These are phyloP conservation scores for Collybia nuda DNA, from an alignment of 768 basidiomycete genomes.

Conservation along the genomic window DNA sequence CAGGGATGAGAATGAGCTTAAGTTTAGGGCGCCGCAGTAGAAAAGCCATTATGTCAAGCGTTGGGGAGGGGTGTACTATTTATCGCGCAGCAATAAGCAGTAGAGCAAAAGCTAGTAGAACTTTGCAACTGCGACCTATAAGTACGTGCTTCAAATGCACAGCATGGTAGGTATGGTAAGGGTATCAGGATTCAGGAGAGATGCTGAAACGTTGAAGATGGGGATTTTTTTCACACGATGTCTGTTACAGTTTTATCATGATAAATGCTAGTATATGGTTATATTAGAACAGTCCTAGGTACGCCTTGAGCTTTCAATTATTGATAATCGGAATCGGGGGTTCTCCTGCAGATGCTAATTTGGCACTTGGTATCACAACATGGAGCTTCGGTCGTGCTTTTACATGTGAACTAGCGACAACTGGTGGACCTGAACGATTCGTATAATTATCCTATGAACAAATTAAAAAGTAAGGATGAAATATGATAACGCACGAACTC, in stretches of 20 bases:
- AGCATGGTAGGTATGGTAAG: too few relatives aligned
- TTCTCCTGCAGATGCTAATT: too few relatives aligned
- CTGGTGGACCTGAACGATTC: too few relatives aligned
- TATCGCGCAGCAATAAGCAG: slow-evolving; percentile 21
- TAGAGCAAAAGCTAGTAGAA: slow-evolving; percentile 15
- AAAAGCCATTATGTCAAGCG: slow-evolving; percentile 13
- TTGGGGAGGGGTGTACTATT: slow-evolving; percentile 4
- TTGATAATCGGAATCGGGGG: too few relatives aligned
- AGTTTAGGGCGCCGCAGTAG: slow-evolving; percentile 26
- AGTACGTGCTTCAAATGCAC: neutral
- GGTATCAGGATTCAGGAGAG: too few relatives aligned
- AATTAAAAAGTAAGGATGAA: neutral
- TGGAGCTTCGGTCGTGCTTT: slow-evolving; percentile 1
- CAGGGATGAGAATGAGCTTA: slow-evolving; percentile 30
- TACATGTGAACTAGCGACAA: neutral
- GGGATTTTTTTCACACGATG: too few relatives aligned
- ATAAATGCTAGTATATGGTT: too few relatives aligned
- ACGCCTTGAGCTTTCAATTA: too few relatives aligned
- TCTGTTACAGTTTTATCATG: too few relatives aligned
- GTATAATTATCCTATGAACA: too few relatives aligned
- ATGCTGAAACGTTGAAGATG: too few relatives aligned
- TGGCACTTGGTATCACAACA: neutral
- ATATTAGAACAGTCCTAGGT: too few relatives aligned
- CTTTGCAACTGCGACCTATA: neutral
- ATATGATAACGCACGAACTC: slow-evolving; percentile 31